Evolutionary conservation across 495 filamentous ascomycete species (phyloP).

Genomic region (Penicillium samsonianum): DNA sequence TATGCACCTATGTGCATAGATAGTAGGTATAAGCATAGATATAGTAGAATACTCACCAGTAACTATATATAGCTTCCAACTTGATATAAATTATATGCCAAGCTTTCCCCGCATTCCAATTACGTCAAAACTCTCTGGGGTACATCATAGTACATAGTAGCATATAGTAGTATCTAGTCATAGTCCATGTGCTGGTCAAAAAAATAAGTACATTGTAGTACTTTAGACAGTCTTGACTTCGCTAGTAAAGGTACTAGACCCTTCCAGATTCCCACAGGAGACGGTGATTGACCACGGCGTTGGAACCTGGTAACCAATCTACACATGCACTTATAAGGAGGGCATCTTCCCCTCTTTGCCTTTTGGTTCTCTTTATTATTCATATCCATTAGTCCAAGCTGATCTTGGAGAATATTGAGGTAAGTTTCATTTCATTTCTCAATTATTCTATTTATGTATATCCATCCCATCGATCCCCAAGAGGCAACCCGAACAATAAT

Average conservation of each 20-base stretch:
- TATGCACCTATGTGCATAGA: too few relatives aligned
- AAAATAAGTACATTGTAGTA: neutral
- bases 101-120: conserved; percentile 35
- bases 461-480: neutral
- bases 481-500: conserved; percentile 15
- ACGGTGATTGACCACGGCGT: neutral
- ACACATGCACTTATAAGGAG: neutral
- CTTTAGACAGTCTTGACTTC: neutral
- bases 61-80: neutral
- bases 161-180: neutral
- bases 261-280: too few relatives aligned
- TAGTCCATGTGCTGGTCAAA: neutral
- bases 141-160: conserved; percentile 7
- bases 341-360: conserved; percentile 4
- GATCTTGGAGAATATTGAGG: neutral
- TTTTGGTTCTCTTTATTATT: neutral
- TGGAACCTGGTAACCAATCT: neutral
- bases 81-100: conserved; percentile 1
- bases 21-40: too few relatives aligned
- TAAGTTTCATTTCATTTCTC: neutral
- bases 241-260: too few relatives aligned
- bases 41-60: too few relatives aligned
- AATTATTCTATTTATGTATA: neutral
- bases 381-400: neutral
- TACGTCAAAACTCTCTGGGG: conserved; percentile 22